These are phyloP conservation scores for Penicillium sclerotigenum DNA, from an alignment of 2,329 filamentous ascomycete genomes.

Conservation along the genomic window DNA sequence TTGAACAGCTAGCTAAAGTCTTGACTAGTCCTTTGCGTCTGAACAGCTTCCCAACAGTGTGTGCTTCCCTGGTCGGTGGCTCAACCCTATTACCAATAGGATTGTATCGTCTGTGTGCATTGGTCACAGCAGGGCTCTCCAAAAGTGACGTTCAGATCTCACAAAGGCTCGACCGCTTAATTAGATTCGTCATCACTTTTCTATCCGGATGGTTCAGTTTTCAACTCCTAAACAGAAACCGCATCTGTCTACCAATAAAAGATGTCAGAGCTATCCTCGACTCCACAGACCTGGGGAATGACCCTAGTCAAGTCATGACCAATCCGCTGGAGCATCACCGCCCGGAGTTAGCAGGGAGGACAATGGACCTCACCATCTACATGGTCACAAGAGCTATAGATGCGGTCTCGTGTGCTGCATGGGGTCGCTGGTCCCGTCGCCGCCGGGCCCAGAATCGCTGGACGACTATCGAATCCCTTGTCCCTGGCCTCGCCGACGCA, in stretches of 20 bases:
- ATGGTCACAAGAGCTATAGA: constrained; percentile 69
- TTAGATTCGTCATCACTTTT: constrained; percentile 46
- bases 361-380: constrained; percentile 80
- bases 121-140: constrained; percentile 19
- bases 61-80: constrained; percentile 51
- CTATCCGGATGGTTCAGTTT: constrained; percentile 52
- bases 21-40: constrained; percentile 42
- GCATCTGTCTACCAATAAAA: constrained; percentile 18
- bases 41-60: constrained; percentile 53
- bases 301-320: constrained; percentile 3
- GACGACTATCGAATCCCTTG: constrained; percentile 41
- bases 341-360: constrained; percentile 62
- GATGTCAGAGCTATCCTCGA: constrained; percentile 7
- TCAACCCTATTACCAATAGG: constrained; percentile 47
- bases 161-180: constrained; percentile 19
- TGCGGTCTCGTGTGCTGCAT: constrained; percentile 64
- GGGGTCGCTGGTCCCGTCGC: constrained; percentile 50
- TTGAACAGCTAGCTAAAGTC: constrained; percentile 37
- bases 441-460: constrained; percentile 31
- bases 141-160: constrained; percentile 19
- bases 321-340: constrained; percentile 15
- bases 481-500: constrained; percentile 57
- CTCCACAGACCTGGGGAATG: constrained; percentile 4
- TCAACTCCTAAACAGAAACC: constrained; percentile 45
- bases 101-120: constrained; percentile 26